Base-by-base conservation (phyloP, 2,329 filamentous ascomycete genomes). In the Fusarium sambucinum region DNA sequence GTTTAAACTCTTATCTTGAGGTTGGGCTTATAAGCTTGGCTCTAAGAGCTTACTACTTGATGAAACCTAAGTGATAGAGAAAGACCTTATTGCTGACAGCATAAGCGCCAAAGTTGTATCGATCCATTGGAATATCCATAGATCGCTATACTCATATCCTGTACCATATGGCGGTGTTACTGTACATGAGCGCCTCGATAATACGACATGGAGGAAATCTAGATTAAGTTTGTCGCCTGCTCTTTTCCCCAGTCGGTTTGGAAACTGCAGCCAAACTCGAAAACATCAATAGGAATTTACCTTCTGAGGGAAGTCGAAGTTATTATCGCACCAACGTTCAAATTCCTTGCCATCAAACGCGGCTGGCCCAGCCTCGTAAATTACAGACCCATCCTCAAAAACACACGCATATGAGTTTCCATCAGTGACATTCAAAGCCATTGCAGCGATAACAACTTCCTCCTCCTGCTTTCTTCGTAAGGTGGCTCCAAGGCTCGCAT, bases 271-370 rank as follows among this genome's bases (percentile, higher is more conserved):
- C 29, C 4, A 6, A 5, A 13, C 1, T 55, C 13, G 3, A 4
- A 13, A 11, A 17, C 35, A 51, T 23, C 16, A 21, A 9, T 12
- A 30, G 35, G 21, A 42, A 21, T 16, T 3, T 25, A 63, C 9
- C 13, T 41, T 59, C 25, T 64, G 60, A 17, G 41, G 47, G 29
- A 69, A 51, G 1, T 35, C 51, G 25, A 63, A 63, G 44, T 67
- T 69, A 12, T 67, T 51, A 19, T 55, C 48, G 19, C 71, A 73
- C 71, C 71, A 73, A 37, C 16, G 33, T 44, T 63, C 57, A 45
- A 73, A 70, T 6, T 51, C 50, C 29, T 47, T 38, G 4, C 64
- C 62, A 30, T 63, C 53, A 37, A 64, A 65, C 1, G 40, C 25
- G 32, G 53, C 55, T 38, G 48, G 30, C 10, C 71, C 61, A 21